Evolutionary conservation across 768 basidiomycete genomes (phyloP).

Genomic region (Xerocomus brunneocitrinus): DNA sequence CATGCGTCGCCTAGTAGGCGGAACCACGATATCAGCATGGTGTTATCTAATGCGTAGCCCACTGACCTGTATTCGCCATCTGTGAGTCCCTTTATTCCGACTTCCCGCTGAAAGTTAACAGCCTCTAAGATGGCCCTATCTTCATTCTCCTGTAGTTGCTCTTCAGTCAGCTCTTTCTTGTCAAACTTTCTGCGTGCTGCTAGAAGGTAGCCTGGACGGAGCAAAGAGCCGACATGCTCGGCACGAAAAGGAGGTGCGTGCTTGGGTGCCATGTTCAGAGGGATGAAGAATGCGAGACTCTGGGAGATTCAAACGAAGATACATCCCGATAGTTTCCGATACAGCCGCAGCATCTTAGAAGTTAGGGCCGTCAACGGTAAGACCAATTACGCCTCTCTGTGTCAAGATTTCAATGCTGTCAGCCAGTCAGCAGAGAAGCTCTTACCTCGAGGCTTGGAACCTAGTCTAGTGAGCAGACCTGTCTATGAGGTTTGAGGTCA

Average conservation of each 20-base stretch:
- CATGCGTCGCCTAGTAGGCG: constrained; percentile 11
- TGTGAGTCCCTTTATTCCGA: constrained; percentile 38
- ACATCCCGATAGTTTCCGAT: background rate
- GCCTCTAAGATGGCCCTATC: constrained; percentile 35
- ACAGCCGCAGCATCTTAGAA: background rate
- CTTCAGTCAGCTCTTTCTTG: constrained; percentile 28
- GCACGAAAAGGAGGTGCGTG: constrained; percentile 20
- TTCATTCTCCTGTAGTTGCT: constrained; percentile 34
- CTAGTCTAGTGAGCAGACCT: no score
- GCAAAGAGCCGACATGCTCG: constrained; percentile 43
- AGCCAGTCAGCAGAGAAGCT: no score
- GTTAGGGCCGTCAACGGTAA: no score
- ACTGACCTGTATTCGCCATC: constrained; percentile 37
- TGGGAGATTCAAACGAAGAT: background rate
- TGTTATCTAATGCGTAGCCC: background rate
- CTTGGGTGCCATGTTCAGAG: background rate
- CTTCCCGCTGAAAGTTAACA: constrained; percentile 36
- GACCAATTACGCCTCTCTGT: no score
- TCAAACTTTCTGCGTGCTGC: constrained; percentile 35
- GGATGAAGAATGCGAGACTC: background rate
- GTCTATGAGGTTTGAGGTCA: no score
- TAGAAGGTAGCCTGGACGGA: constrained; percentile 38
- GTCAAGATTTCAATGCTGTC: no score
- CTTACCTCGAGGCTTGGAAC: no score
- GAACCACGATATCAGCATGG: background rate